Evolutionary conservation across 371 early-diverging fungal species (phyloP), one percentile per base, ranked within the genome.

Genomic region (Conidiobolus incongruus): DNA sequence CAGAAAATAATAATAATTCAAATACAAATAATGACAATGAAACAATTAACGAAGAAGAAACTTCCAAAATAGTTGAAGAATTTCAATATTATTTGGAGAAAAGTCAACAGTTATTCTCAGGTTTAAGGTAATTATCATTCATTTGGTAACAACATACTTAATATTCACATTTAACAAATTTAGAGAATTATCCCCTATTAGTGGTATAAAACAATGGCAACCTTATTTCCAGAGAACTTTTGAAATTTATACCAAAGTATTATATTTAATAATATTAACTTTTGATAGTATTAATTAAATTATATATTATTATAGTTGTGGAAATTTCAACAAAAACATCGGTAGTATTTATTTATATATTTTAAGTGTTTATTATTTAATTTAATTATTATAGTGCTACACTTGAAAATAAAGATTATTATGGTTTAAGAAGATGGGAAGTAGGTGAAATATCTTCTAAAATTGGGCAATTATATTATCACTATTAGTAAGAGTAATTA

Each of bases 401-500:
- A 0, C 56, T 93, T 24, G 94, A 90, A 54, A 75, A 81, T 53
- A 71, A 77, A 32, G 77, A 73, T 26, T 71, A 79, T 40, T 91
- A 92, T 56, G 92, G 89, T 1, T 58, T 96, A 39, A 90, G 91
- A 52, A 75, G 97, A 10, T 89, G 85, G 80, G 94, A 94, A 55
- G 87, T 96, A 43, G 97, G 97, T 22, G 97, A 96, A 51, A 84
- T 92, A 38, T 93, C 95, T 2, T 88, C 89, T 39, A 96, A 96
- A 53, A 92, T 96, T 49, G 97, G 93, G 2, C 97, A 85, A 47
- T 64, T 85, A 11, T 85, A 82, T 48, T 83, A 85, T 48, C 83
- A 82, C 48, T 85, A 81, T 55, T 81, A 82, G 72, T 76, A 66
- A 48, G 66, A 56, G 22, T 11, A 7, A 35, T 36, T 28, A 23